These are phyloP conservation scores for Eucalyptus coolabah DNA, from an alignment of 345 rosid genomes.

Conservation along the genomic window DNA sequence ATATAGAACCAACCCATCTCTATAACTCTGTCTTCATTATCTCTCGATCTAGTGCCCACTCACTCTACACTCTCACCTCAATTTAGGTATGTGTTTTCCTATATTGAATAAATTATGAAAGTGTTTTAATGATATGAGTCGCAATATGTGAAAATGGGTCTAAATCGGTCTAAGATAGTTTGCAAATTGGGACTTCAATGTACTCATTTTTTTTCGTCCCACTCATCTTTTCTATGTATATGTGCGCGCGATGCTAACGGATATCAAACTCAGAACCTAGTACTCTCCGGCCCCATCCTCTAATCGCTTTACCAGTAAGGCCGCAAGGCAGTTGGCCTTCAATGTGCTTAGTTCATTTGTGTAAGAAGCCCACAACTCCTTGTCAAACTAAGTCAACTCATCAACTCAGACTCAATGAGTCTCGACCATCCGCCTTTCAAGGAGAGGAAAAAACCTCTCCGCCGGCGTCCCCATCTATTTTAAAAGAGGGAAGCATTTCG, in stretches of 20 bases:
- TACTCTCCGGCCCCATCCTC: too few species aligned
- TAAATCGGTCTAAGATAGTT: rapidly evolving
- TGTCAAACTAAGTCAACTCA: not conserved
- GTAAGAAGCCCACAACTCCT: not conserved
- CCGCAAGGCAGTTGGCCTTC: rapidly evolving
- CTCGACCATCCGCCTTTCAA: not conserved
- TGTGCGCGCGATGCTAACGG: too few species aligned
- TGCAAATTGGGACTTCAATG: not conserved
- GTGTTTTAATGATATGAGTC: rapidly evolving
- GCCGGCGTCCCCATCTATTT: not conserved
- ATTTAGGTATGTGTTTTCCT: rapidly evolving
- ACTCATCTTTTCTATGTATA: too few species aligned
- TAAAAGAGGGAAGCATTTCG: not conserved
- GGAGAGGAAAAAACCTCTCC: not conserved
- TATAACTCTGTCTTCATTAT: rapidly evolving
- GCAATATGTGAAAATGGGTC: rapidly evolving
- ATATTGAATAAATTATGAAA: not conserved
- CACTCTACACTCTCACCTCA: too few species aligned
- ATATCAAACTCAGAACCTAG: rapidly evolving
- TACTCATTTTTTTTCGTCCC: not conserved
- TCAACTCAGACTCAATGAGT: not conserved
- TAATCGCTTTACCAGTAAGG: too few species aligned
- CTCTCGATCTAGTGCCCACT: rapidly evolving
- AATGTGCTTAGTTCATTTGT: not conserved
- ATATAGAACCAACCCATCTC: rapidly evolving